Evolutionary conservation across 2,329 filamentous ascomycete genomes (phyloP).

Genomic region (Venturia pyrina): DNA sequence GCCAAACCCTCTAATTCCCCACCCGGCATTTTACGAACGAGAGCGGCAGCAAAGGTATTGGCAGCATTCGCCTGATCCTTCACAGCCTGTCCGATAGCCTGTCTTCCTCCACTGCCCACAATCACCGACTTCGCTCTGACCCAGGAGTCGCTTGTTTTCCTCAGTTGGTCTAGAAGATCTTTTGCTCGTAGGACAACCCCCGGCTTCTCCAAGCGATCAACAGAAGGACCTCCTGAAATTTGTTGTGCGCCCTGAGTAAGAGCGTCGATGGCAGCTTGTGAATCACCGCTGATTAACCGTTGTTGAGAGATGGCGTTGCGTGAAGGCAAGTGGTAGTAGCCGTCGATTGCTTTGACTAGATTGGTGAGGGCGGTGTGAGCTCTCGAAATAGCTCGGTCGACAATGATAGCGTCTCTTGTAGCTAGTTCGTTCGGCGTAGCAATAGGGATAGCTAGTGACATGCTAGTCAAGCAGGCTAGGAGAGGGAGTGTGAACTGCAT

Average conservation of each 20-base stretch:
- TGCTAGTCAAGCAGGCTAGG: neutral
- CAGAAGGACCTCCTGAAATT: neutral
- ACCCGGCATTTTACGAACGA: neutral
- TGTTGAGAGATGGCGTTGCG: neutral
- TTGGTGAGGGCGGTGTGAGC: neutral
- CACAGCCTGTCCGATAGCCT: neutral
- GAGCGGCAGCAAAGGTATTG: neutral
- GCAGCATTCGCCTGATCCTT: neutral
- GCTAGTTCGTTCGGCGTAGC: neutral
- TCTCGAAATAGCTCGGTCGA: neutral
- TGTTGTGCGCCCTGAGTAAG: neutral
- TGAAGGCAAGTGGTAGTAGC: neutral
- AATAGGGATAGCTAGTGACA: neutral
- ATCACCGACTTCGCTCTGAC: neutral
- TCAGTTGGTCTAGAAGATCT: neutral
- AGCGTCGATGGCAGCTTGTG: neutral
- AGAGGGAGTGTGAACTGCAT: constrained; percentile 1
- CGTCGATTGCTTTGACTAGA: neutral
- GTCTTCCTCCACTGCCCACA: neutral
- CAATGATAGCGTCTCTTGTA: neutral
- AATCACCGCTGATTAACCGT: neutral
- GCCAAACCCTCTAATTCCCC: neutral
- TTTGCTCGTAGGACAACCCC: neutral
- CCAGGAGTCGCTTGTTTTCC: neutral
- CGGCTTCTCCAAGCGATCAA: neutral